Evolutionary conservation across 108 stramenopile species (phyloP), one percentile per base, ranked within the genome.

Genomic region (Cyclotella baltica): DNA sequence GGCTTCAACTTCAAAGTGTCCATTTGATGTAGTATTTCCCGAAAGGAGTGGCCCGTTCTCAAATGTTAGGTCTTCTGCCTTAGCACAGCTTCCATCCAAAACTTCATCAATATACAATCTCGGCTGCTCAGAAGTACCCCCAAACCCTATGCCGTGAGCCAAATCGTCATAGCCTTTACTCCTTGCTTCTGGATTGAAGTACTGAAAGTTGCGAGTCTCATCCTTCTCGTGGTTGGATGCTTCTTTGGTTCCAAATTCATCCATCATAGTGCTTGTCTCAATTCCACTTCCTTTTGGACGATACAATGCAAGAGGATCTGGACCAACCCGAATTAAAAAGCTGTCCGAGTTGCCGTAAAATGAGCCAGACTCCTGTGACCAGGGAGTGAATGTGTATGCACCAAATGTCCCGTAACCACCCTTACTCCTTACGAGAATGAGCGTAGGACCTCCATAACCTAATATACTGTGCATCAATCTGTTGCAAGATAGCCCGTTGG

Each of bases 91-190:
- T 40, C 80, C 78, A 56, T 94, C 93, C 59, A 92, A 87, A 0
- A 80, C 51, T 81, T 94, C 91, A 35, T 91, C 76, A 23, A 94
- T 79, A 66, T 87, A 94, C 25, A 94, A 70, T 53, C 93, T 83
- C 33, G 93, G 93, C 59, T 84, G 51, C 3, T 88, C 73, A 9
- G 69, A 66, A 23, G 87, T 91, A 20, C 93, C 93, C 31, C 93
- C 93, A 78, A 94, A 94, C 18, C 93, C 93, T 51, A 94, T 89
- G n/a, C 93, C 93, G 70, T 92, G 90, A 13, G 91, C 88, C 63
- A 90, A 86, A 43, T 83, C 83, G 65, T 95, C 94, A 73, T 90
- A 95, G 30, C 94, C 94, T 40, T 86, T 80, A 27, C 83, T 85
- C 18, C 94, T 83, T 13, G 91, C 83, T 64, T 76, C 81, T 4